Evolutionary conservation across 306 rosid species (phyloP).

Genomic region (Hylodesmum podocarpum): DNA sequence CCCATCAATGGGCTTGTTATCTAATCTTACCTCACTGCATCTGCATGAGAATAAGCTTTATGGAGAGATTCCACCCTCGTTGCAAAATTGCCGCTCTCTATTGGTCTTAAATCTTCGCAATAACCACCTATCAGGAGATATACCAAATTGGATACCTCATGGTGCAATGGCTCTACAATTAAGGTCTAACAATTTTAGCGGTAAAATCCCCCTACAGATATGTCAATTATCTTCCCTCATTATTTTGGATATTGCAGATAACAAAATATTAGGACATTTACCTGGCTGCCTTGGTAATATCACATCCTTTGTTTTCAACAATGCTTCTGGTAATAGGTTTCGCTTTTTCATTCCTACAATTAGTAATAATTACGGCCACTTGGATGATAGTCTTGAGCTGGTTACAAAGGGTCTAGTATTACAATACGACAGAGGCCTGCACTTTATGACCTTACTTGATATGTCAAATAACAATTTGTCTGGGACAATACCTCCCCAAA

Average conservation of each 20-base stretch:
- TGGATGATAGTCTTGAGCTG: not conserved
- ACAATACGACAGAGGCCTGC: not conserved
- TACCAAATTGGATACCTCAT: not conserved
- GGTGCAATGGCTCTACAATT: not conserved
- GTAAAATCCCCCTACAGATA: not conserved
- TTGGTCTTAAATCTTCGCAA: not conserved
- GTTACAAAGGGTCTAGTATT: not conserved
- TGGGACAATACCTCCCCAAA: not conserved
- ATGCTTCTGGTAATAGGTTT: not conserved
- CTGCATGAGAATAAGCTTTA: not conserved
- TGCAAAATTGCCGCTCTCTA: not conserved
- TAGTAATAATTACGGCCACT: not conserved
- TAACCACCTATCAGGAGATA: not conserved
- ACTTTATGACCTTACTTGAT: not conserved
- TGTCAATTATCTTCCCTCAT: not conserved
- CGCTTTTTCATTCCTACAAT: not conserved
- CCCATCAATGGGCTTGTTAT: not conserved
- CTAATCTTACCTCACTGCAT: not conserved
- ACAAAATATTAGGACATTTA: not conserved
- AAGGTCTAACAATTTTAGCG: not conserved
- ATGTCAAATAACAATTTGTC: conserved; percentile 3
- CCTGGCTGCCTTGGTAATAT: not conserved
- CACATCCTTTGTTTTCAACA: not conserved
- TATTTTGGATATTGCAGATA: not conserved
- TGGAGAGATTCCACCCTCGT: not conserved